Evolutionary conservation across 2,329 filamentous ascomycete genomes (phyloP).

Genomic region (Diplocarpon mali): DNA sequence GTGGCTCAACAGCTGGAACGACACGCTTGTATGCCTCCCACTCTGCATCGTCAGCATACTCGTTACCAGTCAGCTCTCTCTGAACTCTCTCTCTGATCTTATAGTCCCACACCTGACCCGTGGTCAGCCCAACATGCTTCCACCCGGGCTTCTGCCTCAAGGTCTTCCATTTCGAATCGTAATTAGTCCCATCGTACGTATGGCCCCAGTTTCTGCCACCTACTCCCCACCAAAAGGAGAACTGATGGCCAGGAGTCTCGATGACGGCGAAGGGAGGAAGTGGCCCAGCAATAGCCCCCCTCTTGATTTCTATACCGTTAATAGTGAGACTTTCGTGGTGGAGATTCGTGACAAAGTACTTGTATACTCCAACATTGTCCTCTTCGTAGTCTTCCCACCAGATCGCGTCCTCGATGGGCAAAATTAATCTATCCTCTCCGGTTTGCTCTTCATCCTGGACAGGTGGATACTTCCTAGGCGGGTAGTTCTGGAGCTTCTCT

Average conservation of each 20-base stretch:
- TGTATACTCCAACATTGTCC: constrained; percentile 10
- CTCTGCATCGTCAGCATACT: constrained; percentile 12
- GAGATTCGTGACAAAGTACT: constrained; percentile 24
- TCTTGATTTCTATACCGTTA: constrained; percentile 21
- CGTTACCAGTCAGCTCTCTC: constrained; percentile 14
- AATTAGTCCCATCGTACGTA: not conserved
- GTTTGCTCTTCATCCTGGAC: not conserved
- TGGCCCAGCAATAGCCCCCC: constrained; percentile 23
- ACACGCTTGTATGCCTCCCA: constrained; percentile 14
- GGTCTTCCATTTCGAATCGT: constrained; percentile 9
- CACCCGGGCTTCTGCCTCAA: constrained; percentile 11
- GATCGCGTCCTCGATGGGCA: constrained; percentile 13
- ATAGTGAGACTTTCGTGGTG: constrained; percentile 18
- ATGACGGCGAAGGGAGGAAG: constrained; percentile 25
- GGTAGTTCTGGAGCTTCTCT: constrained; percentile 12
- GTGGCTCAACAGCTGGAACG: not conserved
- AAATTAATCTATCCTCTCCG: not conserved
- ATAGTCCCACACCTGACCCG: constrained; percentile 18
- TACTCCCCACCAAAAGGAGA: constrained; percentile 23
- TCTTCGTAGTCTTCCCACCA: constrained; percentile 17
- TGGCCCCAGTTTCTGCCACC: constrained; percentile 14
- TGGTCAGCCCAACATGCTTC: constrained; percentile 9
- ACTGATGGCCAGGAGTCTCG: constrained; percentile 18
- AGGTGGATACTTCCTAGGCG: constrained; percentile 15
- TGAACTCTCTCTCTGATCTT: constrained; percentile 18